Conservation (phyloP, 371 early-diverging fungal species). For the Mucor circinelloides region DNA sequence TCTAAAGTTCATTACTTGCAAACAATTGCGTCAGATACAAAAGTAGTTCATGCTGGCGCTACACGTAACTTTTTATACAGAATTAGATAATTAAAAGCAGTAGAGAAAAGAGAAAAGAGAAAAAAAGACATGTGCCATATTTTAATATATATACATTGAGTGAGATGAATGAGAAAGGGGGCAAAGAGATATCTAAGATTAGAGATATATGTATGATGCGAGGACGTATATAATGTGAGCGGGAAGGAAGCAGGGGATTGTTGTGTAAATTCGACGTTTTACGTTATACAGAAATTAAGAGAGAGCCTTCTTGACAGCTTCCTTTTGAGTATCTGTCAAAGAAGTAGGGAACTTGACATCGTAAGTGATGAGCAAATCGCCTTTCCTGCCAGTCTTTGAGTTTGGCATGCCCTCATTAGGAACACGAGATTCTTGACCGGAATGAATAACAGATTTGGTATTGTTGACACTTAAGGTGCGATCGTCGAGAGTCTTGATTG, state of each 20-base stretch:
- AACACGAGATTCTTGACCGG: constrained; percentile 78
- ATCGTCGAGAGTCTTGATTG: constrained; percentile 80
- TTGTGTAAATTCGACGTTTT: neutral
- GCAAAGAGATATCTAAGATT: neutral
- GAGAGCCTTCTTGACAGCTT: constrained; percentile 17
- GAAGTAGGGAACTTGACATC: constrained; percentile 73
- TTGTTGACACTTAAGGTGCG: constrained; percentile 69
- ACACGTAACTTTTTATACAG: too few relatives aligned
- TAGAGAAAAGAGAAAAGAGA: neutral
- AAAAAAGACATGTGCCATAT: neutral
- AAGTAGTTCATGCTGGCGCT: too few relatives aligned
- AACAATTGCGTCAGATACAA: too few relatives aligned
- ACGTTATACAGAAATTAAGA: constrained; percentile 7
- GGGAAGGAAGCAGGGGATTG: neutral
- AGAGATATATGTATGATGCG: neutral
- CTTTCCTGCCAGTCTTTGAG: constrained; percentile 78
- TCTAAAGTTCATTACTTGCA: too few relatives aligned
- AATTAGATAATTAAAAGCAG: too few relatives aligned
- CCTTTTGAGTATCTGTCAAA: constrained; percentile 74
- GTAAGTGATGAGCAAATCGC: constrained; percentile 77
- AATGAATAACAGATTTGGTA: constrained; percentile 62
- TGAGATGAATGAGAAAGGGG: neutral
- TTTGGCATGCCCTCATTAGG: constrained; percentile 94
- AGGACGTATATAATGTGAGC: neutral
- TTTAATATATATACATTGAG: neutral